Conservation (phyloP, 2,329 filamentous ascomycete genomes). For the Pseudohalonectria lignicola region DNA sequence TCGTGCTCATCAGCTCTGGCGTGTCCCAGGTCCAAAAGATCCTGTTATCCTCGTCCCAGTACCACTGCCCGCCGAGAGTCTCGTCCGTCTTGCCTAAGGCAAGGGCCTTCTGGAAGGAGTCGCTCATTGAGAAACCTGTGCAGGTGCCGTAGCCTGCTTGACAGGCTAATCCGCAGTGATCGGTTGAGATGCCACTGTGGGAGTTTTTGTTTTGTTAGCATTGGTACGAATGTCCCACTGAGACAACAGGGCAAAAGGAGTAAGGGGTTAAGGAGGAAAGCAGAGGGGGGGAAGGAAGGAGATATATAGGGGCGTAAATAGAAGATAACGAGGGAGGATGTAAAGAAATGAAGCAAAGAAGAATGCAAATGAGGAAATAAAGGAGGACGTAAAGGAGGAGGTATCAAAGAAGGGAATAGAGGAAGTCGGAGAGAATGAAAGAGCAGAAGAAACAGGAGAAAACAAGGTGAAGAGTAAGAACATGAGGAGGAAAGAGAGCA, state of each 20-base stretch:
- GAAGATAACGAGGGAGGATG: too few species aligned
- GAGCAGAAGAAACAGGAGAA: too few species aligned
- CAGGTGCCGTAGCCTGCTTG: constrained; percentile 11
- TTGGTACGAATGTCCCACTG: not conserved
- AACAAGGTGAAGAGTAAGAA: too few species aligned
- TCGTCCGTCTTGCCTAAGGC: constrained; percentile 29
- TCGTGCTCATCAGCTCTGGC: constrained; percentile 30
- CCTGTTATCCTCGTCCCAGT: constrained; percentile 30
- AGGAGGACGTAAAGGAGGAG: too few species aligned
- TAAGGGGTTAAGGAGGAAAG: too few species aligned
- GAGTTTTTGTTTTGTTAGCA: not conserved
- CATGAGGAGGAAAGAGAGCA: too few species aligned
- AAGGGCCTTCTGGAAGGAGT: constrained; percentile 30
- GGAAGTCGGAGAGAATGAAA: too few species aligned
- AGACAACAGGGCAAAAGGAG: not conserved
- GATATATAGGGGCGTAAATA: too few species aligned
- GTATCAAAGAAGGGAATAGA: too few species aligned
- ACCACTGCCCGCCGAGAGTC: constrained; percentile 42
- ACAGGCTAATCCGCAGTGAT: constrained; percentile 11
- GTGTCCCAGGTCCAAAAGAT: constrained; percentile 48
- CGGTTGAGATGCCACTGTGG: constrained; percentile 9
- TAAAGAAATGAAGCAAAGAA: too few species aligned
- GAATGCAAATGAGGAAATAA: too few species aligned
- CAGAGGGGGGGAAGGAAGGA: too few species aligned
- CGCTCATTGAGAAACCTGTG: constrained; percentile 6